Conservation (phyloP, 2,329 filamentous ascomycete species). For the Colletotrichum tropicale region DNA sequence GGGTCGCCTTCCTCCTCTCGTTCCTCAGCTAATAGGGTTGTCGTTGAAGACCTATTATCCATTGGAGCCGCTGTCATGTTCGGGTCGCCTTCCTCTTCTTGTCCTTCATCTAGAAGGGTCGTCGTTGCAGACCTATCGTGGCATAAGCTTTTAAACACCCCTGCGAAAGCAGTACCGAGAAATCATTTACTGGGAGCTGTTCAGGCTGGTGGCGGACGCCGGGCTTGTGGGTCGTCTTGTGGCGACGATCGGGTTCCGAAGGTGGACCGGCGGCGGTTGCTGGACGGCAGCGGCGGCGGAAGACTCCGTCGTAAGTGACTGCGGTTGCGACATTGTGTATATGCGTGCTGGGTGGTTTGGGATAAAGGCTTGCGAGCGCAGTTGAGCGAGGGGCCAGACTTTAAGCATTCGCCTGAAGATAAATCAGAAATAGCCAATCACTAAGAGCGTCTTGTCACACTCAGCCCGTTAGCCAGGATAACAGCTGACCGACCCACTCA, state of each 20-base stretch:
- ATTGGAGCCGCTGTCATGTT: too few relatives aligned
- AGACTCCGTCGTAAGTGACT: not conserved
- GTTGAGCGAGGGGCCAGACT: not conserved
- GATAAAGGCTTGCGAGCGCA: not conserved
- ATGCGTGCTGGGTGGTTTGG: not conserved
- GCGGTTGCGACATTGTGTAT: not conserved
- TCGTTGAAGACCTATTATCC: too few relatives aligned
- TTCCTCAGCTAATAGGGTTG: too few relatives aligned
- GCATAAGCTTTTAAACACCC: fast-evolving
- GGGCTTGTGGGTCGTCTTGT: not conserved
- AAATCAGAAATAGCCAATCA: not conserved
- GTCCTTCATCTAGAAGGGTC: not conserved
- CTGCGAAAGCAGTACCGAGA: too few relatives aligned
- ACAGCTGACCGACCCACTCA: not conserved
- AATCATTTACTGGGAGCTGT: not conserved
- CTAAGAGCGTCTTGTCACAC: not conserved
- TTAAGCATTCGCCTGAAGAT: not conserved
- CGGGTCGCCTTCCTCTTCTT: too few relatives aligned
- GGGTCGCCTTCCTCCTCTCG: not conserved
- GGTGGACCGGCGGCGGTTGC: not conserved
- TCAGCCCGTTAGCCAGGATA: not conserved
- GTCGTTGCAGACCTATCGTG: not conserved
- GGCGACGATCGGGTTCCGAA: not conserved
- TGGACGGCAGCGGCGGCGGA: not conserved
- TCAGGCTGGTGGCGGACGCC: not conserved